Percentiles rank a stretch among this genome's conserved stretches.
Conservation (phyloP, 495 filamentous ascomycete genomes). For the Apiosordaria backusii region DNA sequence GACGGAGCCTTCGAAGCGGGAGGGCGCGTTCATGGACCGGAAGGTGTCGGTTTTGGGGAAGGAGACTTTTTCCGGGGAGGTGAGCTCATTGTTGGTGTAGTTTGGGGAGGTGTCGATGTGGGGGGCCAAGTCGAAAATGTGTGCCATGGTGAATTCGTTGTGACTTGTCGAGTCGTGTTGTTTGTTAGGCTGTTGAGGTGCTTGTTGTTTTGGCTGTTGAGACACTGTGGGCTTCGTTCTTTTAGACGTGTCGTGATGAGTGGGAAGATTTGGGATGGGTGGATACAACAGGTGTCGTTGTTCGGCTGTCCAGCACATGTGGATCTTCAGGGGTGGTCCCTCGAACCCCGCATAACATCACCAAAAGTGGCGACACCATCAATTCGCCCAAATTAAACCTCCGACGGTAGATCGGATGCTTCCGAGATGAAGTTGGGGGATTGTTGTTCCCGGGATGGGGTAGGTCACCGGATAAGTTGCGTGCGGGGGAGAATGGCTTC, state of each 20-base stretch:
- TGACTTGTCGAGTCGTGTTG: too few relatives aligned
- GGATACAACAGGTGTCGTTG: not conserved
- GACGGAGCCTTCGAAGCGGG: conserved; percentile 47
- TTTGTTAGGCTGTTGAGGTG: not conserved
- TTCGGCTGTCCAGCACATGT: not conserved
- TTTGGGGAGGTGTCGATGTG: conserved; percentile 31
- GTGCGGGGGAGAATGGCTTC: conserved; percentile 1
- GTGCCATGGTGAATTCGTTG: conserved; percentile 35
- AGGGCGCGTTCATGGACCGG: conserved; percentile 46
- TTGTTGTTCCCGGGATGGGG: not conserved
- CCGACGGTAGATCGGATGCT: conserved; percentile 10
- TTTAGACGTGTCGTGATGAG: not conserved
- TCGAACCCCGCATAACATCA: not conserved
- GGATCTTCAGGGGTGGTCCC: not conserved
- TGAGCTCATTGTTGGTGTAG: conserved; percentile 24
- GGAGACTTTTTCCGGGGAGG: conserved; percentile 36
- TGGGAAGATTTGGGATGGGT: not conserved
- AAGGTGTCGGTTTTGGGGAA: conserved; percentile 48
- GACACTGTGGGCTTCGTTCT: too few relatives aligned
- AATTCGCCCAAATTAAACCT: not conserved
- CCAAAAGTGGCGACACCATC: not conserved
- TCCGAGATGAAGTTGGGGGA: conserved; percentile 3
- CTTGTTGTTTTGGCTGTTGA: not conserved
- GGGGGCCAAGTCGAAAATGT: conserved; percentile 42
- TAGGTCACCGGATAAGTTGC: conserved; percentile 14